phyloP scores from a whole-genome alignment of 2,329 filamentous ascomycete genomes.

The Tolypocladium inflatum region DNA sequence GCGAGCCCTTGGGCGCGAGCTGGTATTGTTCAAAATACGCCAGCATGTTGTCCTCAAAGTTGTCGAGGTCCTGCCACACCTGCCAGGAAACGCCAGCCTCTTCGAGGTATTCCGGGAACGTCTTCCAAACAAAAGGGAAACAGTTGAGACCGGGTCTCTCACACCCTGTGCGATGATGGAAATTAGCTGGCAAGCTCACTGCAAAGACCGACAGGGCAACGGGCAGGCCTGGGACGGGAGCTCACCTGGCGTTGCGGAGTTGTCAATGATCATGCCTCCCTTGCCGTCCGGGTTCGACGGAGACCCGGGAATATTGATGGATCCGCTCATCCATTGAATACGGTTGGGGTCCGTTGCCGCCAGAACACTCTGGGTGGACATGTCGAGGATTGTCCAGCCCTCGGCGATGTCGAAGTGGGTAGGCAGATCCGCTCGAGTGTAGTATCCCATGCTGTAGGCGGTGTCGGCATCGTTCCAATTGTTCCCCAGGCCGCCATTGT shows the following conservation, averaged over 20 bases:
- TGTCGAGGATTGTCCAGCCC: constrained; percentile 32
- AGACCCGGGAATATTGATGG: constrained; percentile 36
- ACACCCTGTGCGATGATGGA: constrained; percentile 18
- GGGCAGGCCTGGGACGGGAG: neutral
- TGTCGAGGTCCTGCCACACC: constrained; percentile 36
- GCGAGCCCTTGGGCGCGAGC: constrained; percentile 5
- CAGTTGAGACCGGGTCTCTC: constrained; percentile 33
- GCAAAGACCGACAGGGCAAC: neutral
- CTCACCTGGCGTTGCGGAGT: constrained; percentile 21
- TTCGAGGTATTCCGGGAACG: constrained; percentile 36
- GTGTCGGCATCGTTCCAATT: constrained; percentile 29
- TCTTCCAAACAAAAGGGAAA: constrained; percentile 43
- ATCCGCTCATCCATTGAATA: constrained; percentile 23
- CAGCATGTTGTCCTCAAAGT: constrained; percentile 43
- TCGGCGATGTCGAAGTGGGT: constrained; percentile 46
- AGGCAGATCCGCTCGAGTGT: constrained; percentile 38
- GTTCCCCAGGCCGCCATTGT: constrained; percentile 39
- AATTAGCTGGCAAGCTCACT: constrained; percentile 5
- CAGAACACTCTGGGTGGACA: constrained; percentile 8
- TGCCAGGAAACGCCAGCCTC: constrained; percentile 39
- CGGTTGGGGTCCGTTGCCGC: constrained; percentile 38
- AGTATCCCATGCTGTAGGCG: constrained; percentile 32
- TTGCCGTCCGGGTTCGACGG: constrained; percentile 18
- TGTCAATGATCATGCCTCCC: constrained; percentile 38
- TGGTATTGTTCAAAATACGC: constrained; percentile 25